Evolutionary conservation across 1,139 yeast genomes (phyloP), one percentile per base, ranked within the genome.

Genomic region (Suhomyces bokatorum): DNA sequence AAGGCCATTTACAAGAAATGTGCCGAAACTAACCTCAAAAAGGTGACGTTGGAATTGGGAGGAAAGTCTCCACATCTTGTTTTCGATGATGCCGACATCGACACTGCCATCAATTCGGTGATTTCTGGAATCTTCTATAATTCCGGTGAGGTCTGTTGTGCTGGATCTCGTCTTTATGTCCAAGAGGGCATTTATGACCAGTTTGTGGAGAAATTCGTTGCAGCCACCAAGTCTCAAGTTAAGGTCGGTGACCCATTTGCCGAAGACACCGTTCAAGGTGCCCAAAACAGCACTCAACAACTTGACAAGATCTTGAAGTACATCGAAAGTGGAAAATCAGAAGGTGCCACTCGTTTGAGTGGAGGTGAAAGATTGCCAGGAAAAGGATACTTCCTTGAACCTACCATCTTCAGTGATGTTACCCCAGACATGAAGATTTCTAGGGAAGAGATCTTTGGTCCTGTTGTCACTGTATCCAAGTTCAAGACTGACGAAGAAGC

Each of bases 31-130:
- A 82, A 81, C 68, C 72, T 85, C 67, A 86, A 86, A 76, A 84
- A 85, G 69, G 87, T 85, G 44, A 86, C 95, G 36, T 78, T 87
- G 57, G 95, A 87, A 72, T 81, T 86, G 58, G 95, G 95, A 59
- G 95, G 95, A 59, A 87, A 87, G 73, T 85, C 93, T 42, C 91
- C 95, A 57, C 83, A 85, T 68, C 80, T 87, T 55, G 82, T 87
- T 40, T 86, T 86, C 60, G 76, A 81, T 56, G 95, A 87, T 63
- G 87, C 87, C 49, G 80, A 87, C 57, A 56, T 87, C 45, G 80
- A 79, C 46, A 68, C 69, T 3, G 48, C 48, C 10, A 44, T 56
- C 9, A 39, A 49, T 15, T 48, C 54, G 33, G 56, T 56, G 7
- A 40, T 56, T 38, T 45, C 53, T 15, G 60, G 60, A 31, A 57